These are phyloP conservation scores for Pseudozyma pruni DNA, from an alignment of 1,284 basidiomycete species.

Conservation along the genomic window DNA sequence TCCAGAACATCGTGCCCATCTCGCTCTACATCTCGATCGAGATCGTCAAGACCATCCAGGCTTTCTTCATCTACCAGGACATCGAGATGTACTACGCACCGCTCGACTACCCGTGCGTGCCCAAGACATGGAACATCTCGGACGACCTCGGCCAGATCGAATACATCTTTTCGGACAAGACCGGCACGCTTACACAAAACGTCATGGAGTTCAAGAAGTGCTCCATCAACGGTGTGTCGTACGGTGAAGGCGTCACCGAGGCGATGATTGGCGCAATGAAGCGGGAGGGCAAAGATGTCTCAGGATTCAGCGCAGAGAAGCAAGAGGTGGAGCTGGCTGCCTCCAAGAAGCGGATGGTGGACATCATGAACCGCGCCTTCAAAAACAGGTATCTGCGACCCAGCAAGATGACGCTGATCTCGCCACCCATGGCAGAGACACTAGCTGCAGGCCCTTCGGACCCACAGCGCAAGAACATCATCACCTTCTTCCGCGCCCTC, in stretches of 20 bases:
- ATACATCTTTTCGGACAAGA: slow-evolving; percentile 95
- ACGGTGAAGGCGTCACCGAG: slow-evolving; percentile 94
- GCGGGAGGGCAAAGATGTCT: slow-evolving; percentile 78
- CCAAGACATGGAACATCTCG: slow-evolving; percentile 98
- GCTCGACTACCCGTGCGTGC: slow-evolving; percentile 83
- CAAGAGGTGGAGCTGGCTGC: slow-evolving; percentile 72
- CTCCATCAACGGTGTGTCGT: slow-evolving; percentile 83
- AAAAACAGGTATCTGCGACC: slow-evolving; percentile 87
- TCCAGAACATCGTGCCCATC: slow-evolving; percentile 97
- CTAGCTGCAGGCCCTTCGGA: slow-evolving; percentile 74
- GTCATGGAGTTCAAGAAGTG: slow-evolving; percentile 99
- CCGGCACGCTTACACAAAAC: slow-evolving; percentile 72
- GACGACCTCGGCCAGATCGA: slow-evolving; percentile 98
- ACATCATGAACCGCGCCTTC: slow-evolving; percentile 79
- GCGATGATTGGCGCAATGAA: slow-evolving; percentile 91
- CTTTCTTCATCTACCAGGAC: slow-evolving; percentile 94
- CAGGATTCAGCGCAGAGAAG: slow-evolving; percentile 73
- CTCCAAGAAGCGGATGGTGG: slow-evolving; percentile 83
- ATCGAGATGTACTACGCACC: slow-evolving; percentile 94
- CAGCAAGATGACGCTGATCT: slow-evolving; percentile 87
- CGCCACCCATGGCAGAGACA: slow-evolving; percentile 82
- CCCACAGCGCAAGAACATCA: slow-evolving; percentile 76
- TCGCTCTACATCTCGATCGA: slow-evolving; percentile 98
- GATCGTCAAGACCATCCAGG: slow-evolving; percentile 96
- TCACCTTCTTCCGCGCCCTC: slow-evolving; percentile 86